Base-by-base conservation (phyloP, 305 asterid genomes). In the Rubia peregrina region DNA sequence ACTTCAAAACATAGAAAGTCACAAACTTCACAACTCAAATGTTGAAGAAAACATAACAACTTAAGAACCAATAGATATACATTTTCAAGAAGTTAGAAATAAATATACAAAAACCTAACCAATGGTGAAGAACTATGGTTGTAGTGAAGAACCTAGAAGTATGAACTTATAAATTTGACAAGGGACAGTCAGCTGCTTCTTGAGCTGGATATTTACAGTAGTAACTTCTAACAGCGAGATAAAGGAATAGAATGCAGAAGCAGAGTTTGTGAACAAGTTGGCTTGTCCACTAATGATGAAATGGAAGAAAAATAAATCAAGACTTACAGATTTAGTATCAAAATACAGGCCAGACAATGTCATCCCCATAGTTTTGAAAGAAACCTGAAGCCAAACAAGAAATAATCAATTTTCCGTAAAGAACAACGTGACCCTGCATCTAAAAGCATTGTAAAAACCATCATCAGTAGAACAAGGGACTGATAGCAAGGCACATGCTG, bases 291-390 rank as follows among this genome's bases (percentile, higher is more conserved):
- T 42, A 53, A 56, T 59, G 53, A 16, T 24, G 49, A 19, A 26
- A 24, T 10, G 36, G 5, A 60, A 33, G 42, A 63, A 68, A 68
- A 74, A 3, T 24, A 13, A 30, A 38, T 60, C 75, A 33, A 10
- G 73, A 82, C 96, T 81, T 88, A 89, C 98, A 79, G 95, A 86
- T 88, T 89, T 94, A 64, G 96, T 90, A 85, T 94, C 95, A 63
- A 91, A 83, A 49, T 90, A 79, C 95, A 94, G 84, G 81, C 97
- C 97, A 73, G 98, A 88, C 70, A 94, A 76, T 13, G 98, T 83
- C 72, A 83, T 84, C 64, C 98, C 97, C 46, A 79, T 76, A 77
- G 89, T 87, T 89, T 89, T 94, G 91, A 94, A 91, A 77, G 98
- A 91, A 71, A 94, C 96, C 98, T 94, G 85, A 72, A 82, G 19